These are phyloP conservation scores for Aureobasidium sp. DNA, from an alignment of 2,329 filamentous ascomycete genomes.

Conservation along the genomic window DNA sequence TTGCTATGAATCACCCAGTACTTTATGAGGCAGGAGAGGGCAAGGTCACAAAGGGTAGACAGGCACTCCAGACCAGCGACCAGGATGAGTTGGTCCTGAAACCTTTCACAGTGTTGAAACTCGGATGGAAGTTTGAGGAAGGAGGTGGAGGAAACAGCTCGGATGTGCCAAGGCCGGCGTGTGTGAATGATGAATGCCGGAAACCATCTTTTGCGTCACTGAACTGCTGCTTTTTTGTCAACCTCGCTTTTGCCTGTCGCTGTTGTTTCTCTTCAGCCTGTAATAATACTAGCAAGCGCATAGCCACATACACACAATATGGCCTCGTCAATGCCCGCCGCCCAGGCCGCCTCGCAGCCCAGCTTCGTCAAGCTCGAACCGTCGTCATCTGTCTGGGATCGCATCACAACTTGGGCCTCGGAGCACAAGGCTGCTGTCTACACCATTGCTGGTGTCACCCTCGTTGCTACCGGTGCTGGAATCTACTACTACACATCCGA, in stretches of 20 bases:
- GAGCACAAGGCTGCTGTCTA: slow-evolving; percentile 96
- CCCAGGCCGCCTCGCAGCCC: neutral
- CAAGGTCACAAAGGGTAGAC: neutral
- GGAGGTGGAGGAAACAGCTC: neutral
- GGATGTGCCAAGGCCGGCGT: neutral
- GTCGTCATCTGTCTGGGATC: slow-evolving; percentile 67
- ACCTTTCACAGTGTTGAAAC: neutral
- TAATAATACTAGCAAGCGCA: neutral
- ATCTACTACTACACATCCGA: slow-evolving; percentile 81
- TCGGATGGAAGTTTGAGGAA: neutral
- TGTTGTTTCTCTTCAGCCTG: neutral
- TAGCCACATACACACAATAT: slow-evolving; percentile 3
- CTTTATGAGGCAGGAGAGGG: no score
- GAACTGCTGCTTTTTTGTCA: neutral
- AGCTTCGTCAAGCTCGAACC: slow-evolving; percentile 11
- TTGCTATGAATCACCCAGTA: neutral
- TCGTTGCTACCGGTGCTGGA: slow-evolving; percentile 84
- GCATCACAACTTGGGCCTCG: slow-evolving; percentile 81
- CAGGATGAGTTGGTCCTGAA: neutral
- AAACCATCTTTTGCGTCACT: slow-evolving; percentile 1
- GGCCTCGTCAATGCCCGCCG: slow-evolving; percentile 1
- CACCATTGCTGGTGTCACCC: slow-evolving; percentile 87
- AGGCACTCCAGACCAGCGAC: neutral
- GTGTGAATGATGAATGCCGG: neutral
- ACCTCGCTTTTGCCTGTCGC: neutral